A percentile compares a stretch with the other conserved stretches of the same genome.
Conservation (phyloP, 345 rosid genomes). For the Camelina hispida region DNA sequence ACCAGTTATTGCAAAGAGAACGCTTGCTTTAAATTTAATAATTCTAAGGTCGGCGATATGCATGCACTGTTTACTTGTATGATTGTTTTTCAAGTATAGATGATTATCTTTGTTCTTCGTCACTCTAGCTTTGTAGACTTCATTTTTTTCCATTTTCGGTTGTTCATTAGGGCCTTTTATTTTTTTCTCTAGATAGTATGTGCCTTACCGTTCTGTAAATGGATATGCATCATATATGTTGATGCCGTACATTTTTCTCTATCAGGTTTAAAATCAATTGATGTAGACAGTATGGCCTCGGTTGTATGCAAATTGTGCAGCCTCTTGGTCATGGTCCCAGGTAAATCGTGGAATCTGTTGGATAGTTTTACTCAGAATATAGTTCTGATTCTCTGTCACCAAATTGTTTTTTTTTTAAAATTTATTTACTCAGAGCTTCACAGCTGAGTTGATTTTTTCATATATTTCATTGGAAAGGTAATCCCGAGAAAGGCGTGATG, state of each 20-base stretch:
- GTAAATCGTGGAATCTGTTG: constrained; percentile 44
- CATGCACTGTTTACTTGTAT: background rate
- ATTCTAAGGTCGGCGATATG: background rate
- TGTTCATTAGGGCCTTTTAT: background rate
- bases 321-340: constrained; percentile 83
- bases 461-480: constrained; percentile 53
- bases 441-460: background rate
- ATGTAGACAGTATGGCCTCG: constrained; percentile 61
- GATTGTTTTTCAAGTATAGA: background rate
- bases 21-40: background rate
- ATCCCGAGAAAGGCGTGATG: constrained; percentile 55
- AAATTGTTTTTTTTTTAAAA: background rate
- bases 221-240: constrained; percentile 15
- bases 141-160: background rate
- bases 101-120: constrained; percentile 12
- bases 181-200: constrained; percentile 2
- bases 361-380: constrained; percentile 9
- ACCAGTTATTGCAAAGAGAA: constrained; percentile 4
- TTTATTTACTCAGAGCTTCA: constrained; percentile 4
- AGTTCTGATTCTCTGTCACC: background rate
- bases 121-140: constrained; percentile 7
- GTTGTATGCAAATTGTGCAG: constrained; percentile 71
- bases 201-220: constrained; percentile 3
- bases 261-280: constrained; percentile 57
- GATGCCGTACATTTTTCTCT: constrained; percentile 18